Evolutionary conservation across 78 protist genomes (phyloP).

Genomic region (Cavenderia fasciculata): DNA sequence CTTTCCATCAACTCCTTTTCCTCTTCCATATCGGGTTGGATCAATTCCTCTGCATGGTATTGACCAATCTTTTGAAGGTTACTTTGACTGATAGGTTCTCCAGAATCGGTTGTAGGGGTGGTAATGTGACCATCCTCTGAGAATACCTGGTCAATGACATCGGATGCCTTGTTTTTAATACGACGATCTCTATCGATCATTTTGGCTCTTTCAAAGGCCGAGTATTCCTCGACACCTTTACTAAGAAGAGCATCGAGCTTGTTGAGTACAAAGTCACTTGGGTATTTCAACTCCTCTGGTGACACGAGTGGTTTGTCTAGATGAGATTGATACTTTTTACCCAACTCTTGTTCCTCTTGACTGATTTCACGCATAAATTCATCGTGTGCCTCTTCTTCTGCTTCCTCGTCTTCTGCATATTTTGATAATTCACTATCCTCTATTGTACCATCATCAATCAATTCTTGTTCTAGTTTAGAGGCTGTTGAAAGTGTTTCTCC

Average conservation of each 20-base stretch:
- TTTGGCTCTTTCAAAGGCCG: background rate
- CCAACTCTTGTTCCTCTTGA: background rate
- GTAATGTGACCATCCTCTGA: constrained; percentile 33
- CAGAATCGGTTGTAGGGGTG: constrained; percentile 16
- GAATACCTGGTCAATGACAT: constrained; percentile 10
- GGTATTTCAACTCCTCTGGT: background rate
- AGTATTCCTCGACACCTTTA: background rate
- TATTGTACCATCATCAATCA: background rate
- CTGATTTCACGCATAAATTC: background rate
- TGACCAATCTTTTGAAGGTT: constrained; percentile 38
- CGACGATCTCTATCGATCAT: constrained; percentile 38
- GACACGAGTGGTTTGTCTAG: background rate
- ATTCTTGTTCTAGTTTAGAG: too few relatives aligned
- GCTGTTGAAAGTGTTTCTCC: too few relatives aligned
- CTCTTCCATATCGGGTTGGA: background rate
- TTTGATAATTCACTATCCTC: constrained; percentile 3
- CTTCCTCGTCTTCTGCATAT: background rate
- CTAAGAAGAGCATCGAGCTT: constrained; percentile 13
- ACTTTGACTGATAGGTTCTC: constrained; percentile 56
- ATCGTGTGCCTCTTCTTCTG: background rate
- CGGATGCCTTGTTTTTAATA: constrained; percentile 1
- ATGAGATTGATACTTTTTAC: background rate
- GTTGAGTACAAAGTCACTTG: background rate
- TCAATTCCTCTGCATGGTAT: constrained; percentile 29
- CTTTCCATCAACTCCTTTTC: constrained; percentile 21